These are phyloP conservation scores for Pichia norvegensis DNA, from an alignment of 1,139 yeast genomes.

Conservation along the genomic window DNA sequence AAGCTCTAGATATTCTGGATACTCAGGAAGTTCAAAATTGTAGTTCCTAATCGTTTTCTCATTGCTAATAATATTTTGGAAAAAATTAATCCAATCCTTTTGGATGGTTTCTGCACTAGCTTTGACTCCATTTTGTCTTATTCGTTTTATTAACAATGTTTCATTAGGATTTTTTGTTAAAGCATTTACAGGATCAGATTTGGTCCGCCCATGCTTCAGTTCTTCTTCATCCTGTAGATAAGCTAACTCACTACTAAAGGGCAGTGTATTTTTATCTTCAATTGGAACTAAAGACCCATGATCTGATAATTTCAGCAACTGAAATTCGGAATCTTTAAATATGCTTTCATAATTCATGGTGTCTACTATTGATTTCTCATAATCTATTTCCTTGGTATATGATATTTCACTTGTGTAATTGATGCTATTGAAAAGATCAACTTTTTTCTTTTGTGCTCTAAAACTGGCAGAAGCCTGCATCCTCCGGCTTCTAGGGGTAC, in stretches of 20 bases:
- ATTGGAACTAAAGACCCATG: constrained; percentile 11
- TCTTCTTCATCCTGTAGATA: constrained; percentile 7
- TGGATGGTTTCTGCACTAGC: neutral
- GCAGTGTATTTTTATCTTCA: constrained; percentile 1
- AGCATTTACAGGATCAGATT: neutral
- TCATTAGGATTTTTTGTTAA: constrained; percentile 2
- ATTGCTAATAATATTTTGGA: neutral
- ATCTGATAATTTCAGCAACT: constrained; percentile 8
- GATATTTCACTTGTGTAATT: neutral
- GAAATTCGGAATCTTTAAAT: constrained; percentile 6
- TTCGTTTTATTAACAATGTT: neutral
- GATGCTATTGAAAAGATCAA: neutral
- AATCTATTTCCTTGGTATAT: neutral
- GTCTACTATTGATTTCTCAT: neutral
- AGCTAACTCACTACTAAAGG: neutral
- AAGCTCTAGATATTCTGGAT: constrained; percentile 2
- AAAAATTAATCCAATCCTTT: neutral
- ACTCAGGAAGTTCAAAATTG: constrained; percentile 1
- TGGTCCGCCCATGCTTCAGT: neutral
- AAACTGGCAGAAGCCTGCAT: neutral
- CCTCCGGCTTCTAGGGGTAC: neutral
- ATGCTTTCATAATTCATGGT: neutral
- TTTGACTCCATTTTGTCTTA: neutral
- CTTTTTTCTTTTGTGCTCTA: too few relatives aligned
- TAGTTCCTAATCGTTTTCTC: constrained; percentile 1